Evolutionary conservation across 2,329 filamentous ascomycete species (phyloP).

Genomic region (Trichoderma sp.): DNA sequence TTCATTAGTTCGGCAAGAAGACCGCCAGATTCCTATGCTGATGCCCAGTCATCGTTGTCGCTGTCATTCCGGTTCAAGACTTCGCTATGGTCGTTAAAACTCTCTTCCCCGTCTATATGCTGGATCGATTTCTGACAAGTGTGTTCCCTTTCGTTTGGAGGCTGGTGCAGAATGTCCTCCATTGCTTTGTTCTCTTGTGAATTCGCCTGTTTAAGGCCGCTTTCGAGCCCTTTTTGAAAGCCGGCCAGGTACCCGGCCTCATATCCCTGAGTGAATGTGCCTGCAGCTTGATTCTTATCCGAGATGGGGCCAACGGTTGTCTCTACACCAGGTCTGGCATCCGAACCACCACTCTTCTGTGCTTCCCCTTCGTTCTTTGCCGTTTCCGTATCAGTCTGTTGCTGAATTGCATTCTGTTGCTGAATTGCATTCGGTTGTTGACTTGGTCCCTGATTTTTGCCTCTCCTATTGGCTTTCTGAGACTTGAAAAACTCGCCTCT

Average conservation of each 20-base stretch:
- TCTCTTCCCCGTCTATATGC: not conserved
- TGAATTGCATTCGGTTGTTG: no score
- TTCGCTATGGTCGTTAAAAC: accelerated
- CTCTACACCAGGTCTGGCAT: not conserved
- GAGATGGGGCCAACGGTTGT: no score
- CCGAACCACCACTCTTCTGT: not conserved
- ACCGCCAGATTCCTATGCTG: not conserved
- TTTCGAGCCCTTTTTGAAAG: no score
- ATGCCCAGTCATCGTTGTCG: not conserved
- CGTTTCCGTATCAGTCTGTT: no score
- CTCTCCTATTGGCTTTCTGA: no score
- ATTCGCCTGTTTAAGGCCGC: not conserved
- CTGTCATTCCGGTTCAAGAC: not conserved
- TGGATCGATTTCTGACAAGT: not conserved
- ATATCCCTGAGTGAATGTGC: not conserved
- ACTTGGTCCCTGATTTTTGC: no score
- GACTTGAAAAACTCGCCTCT: no score
- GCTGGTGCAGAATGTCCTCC: accelerated
- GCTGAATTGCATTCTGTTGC: no score
- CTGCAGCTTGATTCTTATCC: not conserved
- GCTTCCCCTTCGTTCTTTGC: not conserved
- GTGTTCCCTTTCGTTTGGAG: not conserved
- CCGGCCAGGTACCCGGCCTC: not conserved
- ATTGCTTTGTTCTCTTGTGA: accelerated
- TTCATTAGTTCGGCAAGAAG: not conserved